Percentiles rank a stretch among this genome's conserved stretches.
Evolutionary conservation across 345 rosid species (phyloP).

Genomic region (Populus alba): DNA sequence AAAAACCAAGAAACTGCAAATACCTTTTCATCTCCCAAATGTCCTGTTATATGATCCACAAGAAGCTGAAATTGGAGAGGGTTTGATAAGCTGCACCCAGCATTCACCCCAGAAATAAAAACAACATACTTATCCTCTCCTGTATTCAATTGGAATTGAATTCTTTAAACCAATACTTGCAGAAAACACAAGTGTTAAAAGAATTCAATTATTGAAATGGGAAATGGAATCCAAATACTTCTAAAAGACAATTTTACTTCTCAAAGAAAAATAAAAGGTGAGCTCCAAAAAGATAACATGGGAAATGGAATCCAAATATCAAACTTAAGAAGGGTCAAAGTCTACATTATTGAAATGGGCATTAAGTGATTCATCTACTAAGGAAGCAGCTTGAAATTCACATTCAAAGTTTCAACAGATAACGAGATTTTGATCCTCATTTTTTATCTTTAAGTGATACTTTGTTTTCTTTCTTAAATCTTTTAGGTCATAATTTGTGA

Average conservation of each 20-base stretch:
- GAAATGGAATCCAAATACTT: not conserved
- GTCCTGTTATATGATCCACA: conserved; percentile 92
- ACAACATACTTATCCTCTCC: conserved; percentile 84
- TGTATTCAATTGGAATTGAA: conserved; percentile 30
- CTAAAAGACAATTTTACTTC: conserved; percentile 2
- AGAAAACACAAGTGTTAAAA: conserved; percentile 2
- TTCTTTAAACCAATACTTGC: conserved; percentile 15
- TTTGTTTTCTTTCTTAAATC: not conserved
- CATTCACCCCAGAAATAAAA: conserved; percentile 74
- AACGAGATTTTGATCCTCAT: not conserved
- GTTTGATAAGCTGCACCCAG: conserved; percentile 65
- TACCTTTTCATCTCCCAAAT: conserved; percentile 89
- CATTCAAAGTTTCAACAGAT: not conserved
- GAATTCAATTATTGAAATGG: no score
- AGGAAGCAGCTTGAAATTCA: not conserved
- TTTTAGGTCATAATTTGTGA: not conserved
- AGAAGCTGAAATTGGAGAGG: conserved; percentile 94
- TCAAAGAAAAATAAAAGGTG: not conserved
- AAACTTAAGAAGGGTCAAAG: not conserved
- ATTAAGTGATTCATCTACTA: not conserved
- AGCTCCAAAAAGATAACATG: not conserved
- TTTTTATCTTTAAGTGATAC: no score
- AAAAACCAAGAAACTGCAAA: conserved; percentile 16
- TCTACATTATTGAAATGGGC: not conserved
- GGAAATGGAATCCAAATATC: not conserved